Percentiles rank a stretch among this genome's conserved stretches.
Conservation (phyloP, 2,329 filamentous ascomycete genomes). For the Ceratocystis ficicola region DNA sequence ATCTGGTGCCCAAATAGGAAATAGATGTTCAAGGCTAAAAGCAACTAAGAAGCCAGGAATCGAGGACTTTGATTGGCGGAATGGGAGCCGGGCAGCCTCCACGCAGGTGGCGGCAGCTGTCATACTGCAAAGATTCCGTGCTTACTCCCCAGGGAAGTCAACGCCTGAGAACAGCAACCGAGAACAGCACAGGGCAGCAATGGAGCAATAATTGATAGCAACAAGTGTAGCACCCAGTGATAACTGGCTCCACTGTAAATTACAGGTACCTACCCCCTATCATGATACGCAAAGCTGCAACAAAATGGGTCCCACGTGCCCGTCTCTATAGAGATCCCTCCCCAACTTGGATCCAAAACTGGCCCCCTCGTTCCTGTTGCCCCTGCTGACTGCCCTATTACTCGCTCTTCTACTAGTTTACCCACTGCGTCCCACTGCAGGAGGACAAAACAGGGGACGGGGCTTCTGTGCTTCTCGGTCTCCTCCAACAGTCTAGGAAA, state of each 20-base stretch:
- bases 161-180: not conserved
- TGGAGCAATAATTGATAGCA: too few relatives aligned
- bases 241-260: not conserved
- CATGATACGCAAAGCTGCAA: not conserved
- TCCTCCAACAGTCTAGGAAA: not conserved
- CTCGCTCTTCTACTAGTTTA: too few relatives aligned
- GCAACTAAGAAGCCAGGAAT: not conserved
- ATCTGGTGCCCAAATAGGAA: not conserved
- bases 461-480: not conserved
- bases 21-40: not conserved
- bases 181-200: too few relatives aligned
- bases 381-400: too few relatives aligned
- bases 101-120: not conserved
- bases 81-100: not conserved
- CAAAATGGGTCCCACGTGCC: slow-evolving; percentile 1
- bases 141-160: not conserved
- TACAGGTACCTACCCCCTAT: not conserved
- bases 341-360: not conserved
- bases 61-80: not conserved
- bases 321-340: slow-evolving; percentile 1
- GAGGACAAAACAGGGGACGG: not conserved
- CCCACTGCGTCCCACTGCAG: too few relatives aligned
- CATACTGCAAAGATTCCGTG: fast-evolving
- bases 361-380: not conserved
- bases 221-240: not conserved